These are phyloP conservation scores for Mytilinidion resinicola DNA, from an alignment of 495 filamentous ascomycete genomes.

Conservation along the genomic window DNA sequence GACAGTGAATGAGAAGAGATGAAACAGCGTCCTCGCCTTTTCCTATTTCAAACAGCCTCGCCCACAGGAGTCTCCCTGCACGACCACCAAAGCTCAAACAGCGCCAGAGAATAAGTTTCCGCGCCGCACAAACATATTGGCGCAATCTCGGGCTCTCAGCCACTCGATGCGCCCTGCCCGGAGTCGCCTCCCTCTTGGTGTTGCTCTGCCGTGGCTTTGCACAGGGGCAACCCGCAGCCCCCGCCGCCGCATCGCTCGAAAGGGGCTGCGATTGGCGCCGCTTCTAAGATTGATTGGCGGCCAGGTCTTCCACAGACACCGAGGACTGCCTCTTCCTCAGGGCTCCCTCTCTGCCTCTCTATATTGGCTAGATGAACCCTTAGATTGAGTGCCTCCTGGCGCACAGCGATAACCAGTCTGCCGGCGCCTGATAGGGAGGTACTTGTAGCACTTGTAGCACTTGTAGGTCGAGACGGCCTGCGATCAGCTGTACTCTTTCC, in stretches of 20 bases:
- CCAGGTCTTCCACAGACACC: background rate
- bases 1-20: too few relatives aligned
- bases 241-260: background rate
- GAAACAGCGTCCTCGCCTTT: too few relatives aligned
- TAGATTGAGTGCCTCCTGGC: background rate
- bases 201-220: background rate
- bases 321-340: background rate
- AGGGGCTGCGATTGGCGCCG: background rate
- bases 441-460: background rate
- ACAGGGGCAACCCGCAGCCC: background rate
- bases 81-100: too few relatives aligned
- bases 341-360: background rate
- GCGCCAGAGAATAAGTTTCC: background rate
- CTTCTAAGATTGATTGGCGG: slow-evolving; percentile 1
- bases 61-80: too few relatives aligned
- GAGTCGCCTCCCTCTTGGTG: background rate
- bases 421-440: background rate
- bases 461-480: background rate
- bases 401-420: background rate
- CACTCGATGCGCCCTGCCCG: background rate
- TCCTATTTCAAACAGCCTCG: too few relatives aligned
- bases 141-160: slow-evolving; percentile 1
- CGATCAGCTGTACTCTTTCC: background rate
- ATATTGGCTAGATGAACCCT: background rate
- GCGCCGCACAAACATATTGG: background rate